Evolutionary conservation across 345 rosid species (phyloP).

Genomic region (Heritiera littoralis): DNA sequence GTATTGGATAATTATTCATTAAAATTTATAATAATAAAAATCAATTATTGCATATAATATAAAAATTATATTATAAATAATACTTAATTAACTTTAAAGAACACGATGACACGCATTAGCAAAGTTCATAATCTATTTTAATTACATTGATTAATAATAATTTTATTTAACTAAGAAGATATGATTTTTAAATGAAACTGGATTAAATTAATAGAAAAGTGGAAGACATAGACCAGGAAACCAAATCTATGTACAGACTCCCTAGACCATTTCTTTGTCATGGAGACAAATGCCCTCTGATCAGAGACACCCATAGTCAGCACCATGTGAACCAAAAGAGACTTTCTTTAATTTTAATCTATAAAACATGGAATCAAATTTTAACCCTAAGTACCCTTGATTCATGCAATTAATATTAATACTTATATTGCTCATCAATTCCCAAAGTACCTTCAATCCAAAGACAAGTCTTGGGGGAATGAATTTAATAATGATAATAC

Average conservation of each 20-base stretch:
- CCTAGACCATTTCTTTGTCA: slow-evolving; percentile 33
- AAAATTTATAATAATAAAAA: no score
- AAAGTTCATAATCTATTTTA: background rate
- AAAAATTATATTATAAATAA: no score
- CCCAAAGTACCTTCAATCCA: slow-evolving; percentile 8
- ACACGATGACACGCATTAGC: no score
- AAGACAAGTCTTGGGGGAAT: slow-evolving; percentile 27
- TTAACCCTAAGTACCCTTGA: background rate
- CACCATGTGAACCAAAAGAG: slow-evolving; percentile 34
- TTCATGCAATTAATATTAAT: background rate
- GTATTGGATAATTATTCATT: no score
- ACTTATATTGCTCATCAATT: background rate
- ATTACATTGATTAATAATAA: background rate
- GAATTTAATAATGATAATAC: background rate
- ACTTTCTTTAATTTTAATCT: slow-evolving; percentile 33
- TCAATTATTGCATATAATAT: no score
- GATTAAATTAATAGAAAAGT: background rate
- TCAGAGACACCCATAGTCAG: slow-evolving; percentile 35
- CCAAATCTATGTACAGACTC: slow-evolving; percentile 41
- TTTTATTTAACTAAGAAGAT: background rate
- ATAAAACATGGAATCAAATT: background rate
- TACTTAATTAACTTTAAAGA: no score
- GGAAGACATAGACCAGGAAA: slow-evolving; percentile 14
- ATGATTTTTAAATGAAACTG: background rate
- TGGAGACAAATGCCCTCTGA: slow-evolving; percentile 22